phyloP scores from a whole-genome alignment of 345 rosid genomes.

The Pugionium cornutum region DNA sequence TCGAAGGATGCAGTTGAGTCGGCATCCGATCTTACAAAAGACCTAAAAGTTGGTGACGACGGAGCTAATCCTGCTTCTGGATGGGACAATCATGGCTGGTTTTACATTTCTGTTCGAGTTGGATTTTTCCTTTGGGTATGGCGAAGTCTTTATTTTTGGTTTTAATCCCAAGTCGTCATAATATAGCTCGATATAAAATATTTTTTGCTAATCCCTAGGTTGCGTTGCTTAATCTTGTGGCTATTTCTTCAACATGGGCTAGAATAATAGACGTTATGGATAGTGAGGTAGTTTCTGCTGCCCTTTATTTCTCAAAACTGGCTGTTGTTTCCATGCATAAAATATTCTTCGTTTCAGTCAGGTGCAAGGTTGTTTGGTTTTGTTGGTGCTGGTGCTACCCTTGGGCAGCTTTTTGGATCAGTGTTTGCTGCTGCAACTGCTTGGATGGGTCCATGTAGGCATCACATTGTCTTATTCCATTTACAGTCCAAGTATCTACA shows the following conservation, averaged over 20 bases:
- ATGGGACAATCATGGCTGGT: conserved; percentile 66
- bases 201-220: conserved; percentile 48
- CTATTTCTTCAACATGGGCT: conserved; percentile 97
- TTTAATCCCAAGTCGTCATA: background rate
- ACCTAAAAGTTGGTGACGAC: conserved; percentile 31
- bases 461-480: conserved; percentile 12
- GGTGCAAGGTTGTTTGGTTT: conserved; percentile 96
- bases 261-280: conserved; percentile 93
- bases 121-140: conserved; percentile 90
- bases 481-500: conserved; percentile 8
- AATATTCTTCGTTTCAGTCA: conserved; percentile 62
- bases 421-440: conserved; percentile 83
- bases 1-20: conserved; percentile 49
- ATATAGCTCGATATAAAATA: background rate
- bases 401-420: conserved; percentile 95
- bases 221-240: conserved; percentile 83
- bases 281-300: conserved; percentile 60
- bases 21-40: conserved; percentile 45
- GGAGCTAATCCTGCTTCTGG: conserved; percentile 44
- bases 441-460: conserved; percentile 89
- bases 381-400: conserved; percentile 97
- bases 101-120: conserved; percentile 74
- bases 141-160: conserved; percentile 19
- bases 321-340: conserved; percentile 30
- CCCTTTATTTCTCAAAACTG: conserved; percentile 11